Conservation (phyloP, 2,329 filamentous ascomycete species). For the Exophiala xenobiotica region DNA sequence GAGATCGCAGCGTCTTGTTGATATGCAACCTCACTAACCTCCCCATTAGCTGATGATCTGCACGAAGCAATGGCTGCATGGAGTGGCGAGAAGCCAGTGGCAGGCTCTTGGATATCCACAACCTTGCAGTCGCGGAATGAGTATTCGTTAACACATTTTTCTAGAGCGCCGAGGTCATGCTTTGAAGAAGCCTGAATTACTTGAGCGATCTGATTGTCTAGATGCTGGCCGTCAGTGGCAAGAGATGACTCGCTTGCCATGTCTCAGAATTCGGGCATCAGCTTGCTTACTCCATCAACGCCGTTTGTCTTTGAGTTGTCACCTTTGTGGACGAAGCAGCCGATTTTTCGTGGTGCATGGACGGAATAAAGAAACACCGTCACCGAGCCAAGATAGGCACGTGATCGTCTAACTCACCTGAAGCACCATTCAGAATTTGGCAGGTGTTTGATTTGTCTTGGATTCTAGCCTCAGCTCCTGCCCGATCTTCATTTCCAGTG, state of each 20-base stretch:
- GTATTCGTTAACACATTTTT: constrained; percentile 29
- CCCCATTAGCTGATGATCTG: constrained; percentile 36
- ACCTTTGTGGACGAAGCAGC: background rate
- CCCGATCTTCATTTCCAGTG: background rate
- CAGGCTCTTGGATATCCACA: constrained; percentile 76
- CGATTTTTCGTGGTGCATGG: background rate
- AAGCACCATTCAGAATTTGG: background rate
- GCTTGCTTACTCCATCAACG: background rate
- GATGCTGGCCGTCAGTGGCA: background rate
- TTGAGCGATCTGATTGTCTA: constrained; percentile 35
- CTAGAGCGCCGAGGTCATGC: constrained; percentile 65
- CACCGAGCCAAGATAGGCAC: constrained; percentile 1
- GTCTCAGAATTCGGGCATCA: background rate
- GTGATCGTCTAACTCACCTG: background rate
- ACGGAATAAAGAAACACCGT: constrained; percentile 2
- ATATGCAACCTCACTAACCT: constrained; percentile 37
- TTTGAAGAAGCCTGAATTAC: constrained; percentile 66
- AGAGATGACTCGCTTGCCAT: background rate
- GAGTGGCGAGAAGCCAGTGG: constrained; percentile 81
- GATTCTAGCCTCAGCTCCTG: background rate
- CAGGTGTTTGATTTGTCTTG: background rate
- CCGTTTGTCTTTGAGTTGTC: background rate
- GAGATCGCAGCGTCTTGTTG: constrained; percentile 41
- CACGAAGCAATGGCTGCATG: constrained; percentile 86
- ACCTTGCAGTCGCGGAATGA: constrained; percentile 46